Evolutionary conservation across 176 grass and related monocot genomes (phyloP), one percentile per base, ranked within the genome.

Genomic region (Hordeum marinum): DNA sequence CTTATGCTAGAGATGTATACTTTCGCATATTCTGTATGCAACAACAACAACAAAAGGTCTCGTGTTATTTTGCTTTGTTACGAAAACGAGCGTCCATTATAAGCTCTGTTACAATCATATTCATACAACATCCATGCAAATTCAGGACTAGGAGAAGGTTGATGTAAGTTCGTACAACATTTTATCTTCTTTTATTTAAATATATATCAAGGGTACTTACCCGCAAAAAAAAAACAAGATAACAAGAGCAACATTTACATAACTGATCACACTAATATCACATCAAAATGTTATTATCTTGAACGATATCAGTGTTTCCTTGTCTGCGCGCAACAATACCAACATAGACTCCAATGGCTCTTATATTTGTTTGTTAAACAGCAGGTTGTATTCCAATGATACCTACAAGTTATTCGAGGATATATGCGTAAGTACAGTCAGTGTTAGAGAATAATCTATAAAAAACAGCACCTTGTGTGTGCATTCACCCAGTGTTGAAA

Each of bases 351-450:
- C 50, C 55, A 41, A 59, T 60, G 25, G 13, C 21, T 40, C 34
- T 60, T 80, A 8, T 60, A 18, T 57, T 57, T 21, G 20, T 39
- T 85, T 85, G 37, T 76, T 81, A 91, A 81, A 87, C 89, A 11
- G 85, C 78, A 76, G 85, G 79, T 32, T 87, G 87, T n/a, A 94
- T 66, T 69, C 92, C 89, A 72, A 94, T 92, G 0, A 90, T 87
- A 75, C 92, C 89, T 94, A 75, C 54, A 87, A 50, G 17, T 82
- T 71, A 63, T 75, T 81, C 27, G 7, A 24, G 61, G 3, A 45
- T 36, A 31, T 65, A 48, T 64, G 3, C 34, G 20, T 42, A 79
- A 85, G 29, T 73, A 43, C 35, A 25, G 27, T 54, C 6, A 1
- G 21, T 41, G 12, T 42, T 36, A 57, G 5, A 72, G 15, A 68